Evolutionary conservation across 2,329 filamentous ascomycete genomes (phyloP).

Genomic region (Nannizzia gypsea): DNA sequence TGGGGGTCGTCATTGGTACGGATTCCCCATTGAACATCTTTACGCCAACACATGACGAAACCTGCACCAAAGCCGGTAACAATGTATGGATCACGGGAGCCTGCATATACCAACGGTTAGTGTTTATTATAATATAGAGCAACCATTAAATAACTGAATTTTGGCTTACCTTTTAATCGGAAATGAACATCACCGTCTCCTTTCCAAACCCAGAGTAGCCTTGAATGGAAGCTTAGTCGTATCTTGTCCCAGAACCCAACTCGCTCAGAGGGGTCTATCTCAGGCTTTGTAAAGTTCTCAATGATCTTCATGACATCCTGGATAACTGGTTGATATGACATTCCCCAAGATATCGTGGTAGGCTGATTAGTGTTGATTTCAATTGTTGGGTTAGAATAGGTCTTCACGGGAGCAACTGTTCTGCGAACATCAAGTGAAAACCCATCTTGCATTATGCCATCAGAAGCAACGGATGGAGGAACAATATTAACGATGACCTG

Average conservation of each 20-base stretch:
- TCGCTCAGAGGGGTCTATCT: constrained; percentile 81
- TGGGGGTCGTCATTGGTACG: constrained; percentile 76
- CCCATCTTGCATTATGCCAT: constrained; percentile 47
- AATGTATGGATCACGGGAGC: constrained; percentile 79
- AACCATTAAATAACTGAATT: background rate
- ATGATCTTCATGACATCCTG: constrained; percentile 99
- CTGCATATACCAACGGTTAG: constrained; percentile 20
- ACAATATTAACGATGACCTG: constrained; percentile 75
- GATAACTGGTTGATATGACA: constrained; percentile 92
- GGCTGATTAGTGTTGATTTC: constrained; percentile 89
- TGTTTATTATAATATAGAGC: too few species aligned
- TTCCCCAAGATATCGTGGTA: constrained; percentile 91
- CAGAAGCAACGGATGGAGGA: constrained; percentile 51
- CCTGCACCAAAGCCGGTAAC: constrained; percentile 87
- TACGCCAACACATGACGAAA: constrained; percentile 97
- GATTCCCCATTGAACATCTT: constrained; percentile 78
- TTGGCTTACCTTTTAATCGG: constrained; percentile 62
- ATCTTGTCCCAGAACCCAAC: constrained; percentile 99
- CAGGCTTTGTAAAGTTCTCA: constrained; percentile 93
- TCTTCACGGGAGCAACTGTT: constrained; percentile 90
- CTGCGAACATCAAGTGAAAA: constrained; percentile 79
- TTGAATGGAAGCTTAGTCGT: constrained; percentile 82
- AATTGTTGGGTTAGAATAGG: constrained; percentile 82
- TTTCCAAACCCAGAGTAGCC: constrained; percentile 80
- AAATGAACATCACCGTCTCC: constrained; percentile 93